phyloP scores from a whole-genome alignment of 1,284 basidiomycete species.

The Neonothopanus nambi region DNA sequence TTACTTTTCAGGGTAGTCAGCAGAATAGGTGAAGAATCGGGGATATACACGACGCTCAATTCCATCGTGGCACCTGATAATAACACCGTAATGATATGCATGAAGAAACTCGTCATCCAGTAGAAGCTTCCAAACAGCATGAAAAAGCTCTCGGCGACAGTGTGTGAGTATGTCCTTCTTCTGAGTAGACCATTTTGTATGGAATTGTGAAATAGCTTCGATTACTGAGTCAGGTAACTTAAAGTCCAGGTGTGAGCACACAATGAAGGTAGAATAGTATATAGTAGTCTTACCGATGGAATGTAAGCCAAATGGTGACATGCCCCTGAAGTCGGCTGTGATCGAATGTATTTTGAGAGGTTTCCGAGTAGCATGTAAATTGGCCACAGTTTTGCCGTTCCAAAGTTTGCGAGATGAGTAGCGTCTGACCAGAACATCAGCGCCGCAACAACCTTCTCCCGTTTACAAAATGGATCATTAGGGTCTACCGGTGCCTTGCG shows the following conservation, averaged over 20 bases:
- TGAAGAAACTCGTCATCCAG: constrained; percentile 28
- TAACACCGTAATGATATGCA: constrained; percentile 29
- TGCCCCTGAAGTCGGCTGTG: constrained; percentile 21
- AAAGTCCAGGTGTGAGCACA: no score
- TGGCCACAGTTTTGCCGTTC: constrained; percentile 32
- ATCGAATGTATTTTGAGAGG: constrained; percentile 29
- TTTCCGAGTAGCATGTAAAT: constrained; percentile 34
- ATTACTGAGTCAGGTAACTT: no score
- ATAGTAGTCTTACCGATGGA: no score
- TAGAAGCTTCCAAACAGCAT: constrained; percentile 24
- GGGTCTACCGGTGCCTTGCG: background rate
- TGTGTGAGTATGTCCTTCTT: constrained; percentile 20
- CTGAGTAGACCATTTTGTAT: background rate
- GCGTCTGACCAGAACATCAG: constrained; percentile 34
- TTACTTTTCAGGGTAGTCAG: constrained; percentile 34
- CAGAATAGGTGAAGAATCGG: constrained; percentile 31
- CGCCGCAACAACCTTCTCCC: constrained; percentile 20
- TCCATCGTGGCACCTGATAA: constrained; percentile 27
- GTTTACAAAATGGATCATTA: background rate
- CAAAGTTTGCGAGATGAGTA: constrained; percentile 33
- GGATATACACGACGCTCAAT: constrained; percentile 25
- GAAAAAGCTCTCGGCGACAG: constrained; percentile 30
- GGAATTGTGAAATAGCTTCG: no score
- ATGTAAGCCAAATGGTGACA: constrained; percentile 32
- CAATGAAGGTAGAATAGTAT: no score